Evolutionary conservation across 208 protist species (phyloP).

Genomic region (Acanthamoeba quina): DNA sequence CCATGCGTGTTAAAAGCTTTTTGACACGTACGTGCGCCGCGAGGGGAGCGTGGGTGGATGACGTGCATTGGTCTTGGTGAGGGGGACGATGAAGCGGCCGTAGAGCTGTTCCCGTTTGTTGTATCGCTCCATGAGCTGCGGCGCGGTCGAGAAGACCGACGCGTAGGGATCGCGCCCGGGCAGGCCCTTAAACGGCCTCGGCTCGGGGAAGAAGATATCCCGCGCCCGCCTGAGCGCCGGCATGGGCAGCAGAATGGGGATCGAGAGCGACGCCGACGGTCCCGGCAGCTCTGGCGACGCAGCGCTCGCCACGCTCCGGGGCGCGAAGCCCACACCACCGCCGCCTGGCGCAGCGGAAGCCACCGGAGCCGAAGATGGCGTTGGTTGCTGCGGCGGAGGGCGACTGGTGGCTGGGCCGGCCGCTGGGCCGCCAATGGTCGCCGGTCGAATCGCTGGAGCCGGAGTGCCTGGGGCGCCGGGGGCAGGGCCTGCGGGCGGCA

Average conservation of each 20-base stretch:
- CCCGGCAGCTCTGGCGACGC: neutral
- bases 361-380: neutral
- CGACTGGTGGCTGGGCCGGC: neutral
- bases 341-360: too few species aligned
- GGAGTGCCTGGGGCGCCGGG: neutral
- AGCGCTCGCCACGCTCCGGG: too few species aligned
- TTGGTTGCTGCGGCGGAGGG: neutral
- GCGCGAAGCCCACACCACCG: too few species aligned
- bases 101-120: slow-evolving; percentile 24
- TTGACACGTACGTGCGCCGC: neutral
- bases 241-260: slow-evolving; percentile 1
- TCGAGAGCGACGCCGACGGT: neutral
- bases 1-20: neutral
- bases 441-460: neutral
- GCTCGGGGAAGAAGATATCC: slow-evolving; percentile 44
- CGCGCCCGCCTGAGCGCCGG: neutral
- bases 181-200: slow-evolving; percentile 2
- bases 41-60: neutral
- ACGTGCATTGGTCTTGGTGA: neutral
- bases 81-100: slow-evolving; percentile 31
- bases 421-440: neutral
- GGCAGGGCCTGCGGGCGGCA: neutral
- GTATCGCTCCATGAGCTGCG: neutral
- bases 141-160: slow-evolving; percentile 6
- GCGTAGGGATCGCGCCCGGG: slow-evolving; percentile 16